Evolutionary conservation across 2,329 filamentous ascomycete species (phyloP).

Genomic region (Colletotrichum paranaense): DNA sequence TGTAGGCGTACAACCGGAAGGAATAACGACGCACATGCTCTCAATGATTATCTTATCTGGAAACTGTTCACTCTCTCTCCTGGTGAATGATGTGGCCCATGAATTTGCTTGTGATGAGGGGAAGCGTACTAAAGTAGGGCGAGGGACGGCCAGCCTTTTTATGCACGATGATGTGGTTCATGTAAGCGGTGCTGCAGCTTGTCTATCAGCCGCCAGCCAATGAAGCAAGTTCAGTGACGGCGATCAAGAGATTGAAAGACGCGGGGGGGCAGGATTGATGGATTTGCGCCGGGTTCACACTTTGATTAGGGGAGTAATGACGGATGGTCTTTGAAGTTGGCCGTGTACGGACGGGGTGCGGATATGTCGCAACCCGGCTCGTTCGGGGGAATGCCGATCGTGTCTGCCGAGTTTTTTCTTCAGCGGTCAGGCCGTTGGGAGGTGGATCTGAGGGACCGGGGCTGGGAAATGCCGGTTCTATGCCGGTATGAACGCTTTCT

Average conservation of each 20-base stretch:
- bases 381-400: background rate
- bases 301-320: background rate
- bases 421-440: background rate
- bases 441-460: background rate
- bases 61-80: background rate
- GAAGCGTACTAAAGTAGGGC: background rate
- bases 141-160: background rate
- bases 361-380: too few relatives aligned
- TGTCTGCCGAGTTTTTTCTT: background rate
- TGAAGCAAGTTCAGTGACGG: background rate
- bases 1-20: constrained; percentile 22
- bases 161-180: constrained; percentile 20
- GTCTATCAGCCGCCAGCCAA: background rate
- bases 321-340: too few relatives aligned
- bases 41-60: background rate
- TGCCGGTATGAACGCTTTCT: too few relatives aligned
- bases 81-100: background rate
- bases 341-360: too few relatives aligned
- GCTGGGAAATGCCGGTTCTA: too few relatives aligned
- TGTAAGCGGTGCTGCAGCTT: background rate
- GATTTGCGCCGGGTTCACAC: background rate
- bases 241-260: background rate
- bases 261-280: too few relatives aligned
- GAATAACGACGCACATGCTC: constrained; percentile 30
- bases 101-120: constrained; percentile 1